Conservation (phyloP, 768 basidiomycete genomes). For the Phlegmacium glaucopus region DNA sequence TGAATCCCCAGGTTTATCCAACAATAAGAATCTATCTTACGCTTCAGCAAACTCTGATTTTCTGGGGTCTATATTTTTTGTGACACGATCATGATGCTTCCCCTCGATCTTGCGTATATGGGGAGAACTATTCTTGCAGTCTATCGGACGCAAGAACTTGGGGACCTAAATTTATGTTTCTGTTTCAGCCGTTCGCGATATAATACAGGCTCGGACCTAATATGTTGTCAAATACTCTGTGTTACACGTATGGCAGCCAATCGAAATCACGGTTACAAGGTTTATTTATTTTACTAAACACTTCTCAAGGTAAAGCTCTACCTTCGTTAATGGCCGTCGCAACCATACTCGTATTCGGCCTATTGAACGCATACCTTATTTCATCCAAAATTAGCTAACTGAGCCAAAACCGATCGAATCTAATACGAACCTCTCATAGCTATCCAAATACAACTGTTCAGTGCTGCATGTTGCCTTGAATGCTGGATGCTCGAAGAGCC, state of each 20-base stretch:
- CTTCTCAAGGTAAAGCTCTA: conserved; percentile 51
- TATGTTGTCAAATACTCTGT: no score
- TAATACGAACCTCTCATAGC: conserved; percentile 58
- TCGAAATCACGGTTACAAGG: conserved; percentile 1
- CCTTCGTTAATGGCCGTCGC: conserved; percentile 75
- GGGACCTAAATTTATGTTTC: no score
- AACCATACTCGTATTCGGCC: conserved; percentile 74
- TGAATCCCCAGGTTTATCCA: conserved; percentile 10
- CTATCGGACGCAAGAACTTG: no score
- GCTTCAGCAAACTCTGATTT: not conserved
- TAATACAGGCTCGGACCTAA: no score
- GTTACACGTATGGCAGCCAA: no score
- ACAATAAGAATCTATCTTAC: not conserved
- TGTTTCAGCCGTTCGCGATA: no score
- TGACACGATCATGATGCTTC: no score
- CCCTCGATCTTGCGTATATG: no score
- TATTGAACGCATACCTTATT: conserved; percentile 71
- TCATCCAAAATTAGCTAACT: conserved; percentile 2
- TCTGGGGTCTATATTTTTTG: no score
- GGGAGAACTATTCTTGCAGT: no score
- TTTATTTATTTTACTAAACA: not conserved
- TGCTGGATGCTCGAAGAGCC: conserved; percentile 56
- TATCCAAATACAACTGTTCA: conserved; percentile 63
- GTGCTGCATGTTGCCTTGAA: conserved; percentile 70
- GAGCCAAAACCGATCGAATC: not conserved